Evolutionary conservation across 2,329 filamentous ascomycete species (phyloP), one percentile per base, ranked within the genome.

Genomic region (Colletotrichum sp.): DNA sequence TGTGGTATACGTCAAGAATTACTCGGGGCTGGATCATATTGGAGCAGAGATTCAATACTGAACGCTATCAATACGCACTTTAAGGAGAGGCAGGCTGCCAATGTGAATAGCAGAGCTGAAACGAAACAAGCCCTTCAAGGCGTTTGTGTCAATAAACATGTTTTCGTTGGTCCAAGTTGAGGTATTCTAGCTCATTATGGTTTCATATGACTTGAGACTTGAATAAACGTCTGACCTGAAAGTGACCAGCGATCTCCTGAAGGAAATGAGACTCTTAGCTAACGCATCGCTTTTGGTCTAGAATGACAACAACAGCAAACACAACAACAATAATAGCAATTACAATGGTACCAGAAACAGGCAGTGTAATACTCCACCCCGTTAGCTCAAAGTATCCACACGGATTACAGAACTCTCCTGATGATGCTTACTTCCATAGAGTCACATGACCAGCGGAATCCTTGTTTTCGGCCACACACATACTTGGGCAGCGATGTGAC

Each of bases 261-360:
- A 43, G 0, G 3, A 43, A 1, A 39, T 1, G 1, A 1, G 34
- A 36, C 2, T 16, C 2, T 39, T 43, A 16, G 39, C 8, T 10
- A 0, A 43, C 39, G 16, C 39, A n/a, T 43, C 9, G 39, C 1
- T 43, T 39, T 3, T 1, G 39, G 39, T 43, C 39, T 43, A 10
- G 39, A 34, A 13, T 15, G 13, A 15, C 3, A 43, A 10, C 16
- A n/a, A 43, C 36, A 43, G 39, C 39, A n/a, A 43, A 43, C 15
- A 18, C 15, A 18, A 8, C 8, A 9, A 9, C 16, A 39, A 39
- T 18, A 5, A 39, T 39, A 39, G 36, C 7, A 39, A 39, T 18
- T 18, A 34, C 7, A 36, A 8, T 16, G 16, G 15, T 36, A 36
- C 34, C 34, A 36, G 34, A 36, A 36, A 8, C 34, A 36, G 34